These are phyloP conservation scores for Mucor racemosus DNA, from an alignment of 371 early-diverging fungal species.

Conservation along the genomic window DNA sequence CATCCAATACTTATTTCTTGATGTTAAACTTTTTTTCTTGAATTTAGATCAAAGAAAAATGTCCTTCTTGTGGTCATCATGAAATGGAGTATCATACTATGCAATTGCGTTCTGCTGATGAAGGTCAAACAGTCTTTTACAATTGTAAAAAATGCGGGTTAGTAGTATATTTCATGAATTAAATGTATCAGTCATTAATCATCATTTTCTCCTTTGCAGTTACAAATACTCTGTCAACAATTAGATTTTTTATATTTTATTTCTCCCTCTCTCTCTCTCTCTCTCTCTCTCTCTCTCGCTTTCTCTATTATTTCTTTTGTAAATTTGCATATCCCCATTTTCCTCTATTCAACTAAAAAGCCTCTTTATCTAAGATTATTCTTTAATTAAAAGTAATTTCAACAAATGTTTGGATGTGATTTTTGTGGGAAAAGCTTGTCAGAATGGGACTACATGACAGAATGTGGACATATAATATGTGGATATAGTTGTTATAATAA, in stretches of 20 bases:
- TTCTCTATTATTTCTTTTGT: slow-evolving; percentile 2
- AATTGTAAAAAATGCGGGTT: slow-evolving; percentile 98
- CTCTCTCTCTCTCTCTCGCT: neutral
- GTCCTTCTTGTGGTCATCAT: slow-evolving; percentile 92
- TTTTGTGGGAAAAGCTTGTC: slow-evolving; percentile 17
- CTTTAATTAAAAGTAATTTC: slow-evolving; percentile 4
- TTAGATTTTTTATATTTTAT: slow-evolving; percentile 24
- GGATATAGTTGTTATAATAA: slow-evolving; percentile 10
- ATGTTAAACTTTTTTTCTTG: too few relatives aligned
- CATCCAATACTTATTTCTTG: neutral
- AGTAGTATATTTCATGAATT: slow-evolving; percentile 4
- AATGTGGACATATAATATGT: slow-evolving; percentile 33
- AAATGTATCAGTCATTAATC: neutral
- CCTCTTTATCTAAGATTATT: neutral
- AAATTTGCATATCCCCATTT: slow-evolving; percentile 5
- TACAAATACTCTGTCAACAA: slow-evolving; percentile 56
- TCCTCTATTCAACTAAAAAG: neutral
- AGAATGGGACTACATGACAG: slow-evolving; percentile 28
- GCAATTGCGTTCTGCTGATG: slow-evolving; percentile 99
- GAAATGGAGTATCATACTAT: slow-evolving; percentile 99
- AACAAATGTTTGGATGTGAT: slow-evolving; percentile 14
- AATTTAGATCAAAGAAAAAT: slow-evolving; percentile 77
- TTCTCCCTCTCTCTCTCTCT: neutral
- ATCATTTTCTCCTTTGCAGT: slow-evolving; percentile 20
- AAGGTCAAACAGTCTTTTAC: slow-evolving; percentile 99